Percentiles rank a stretch among this genome's conserved stretches.
phyloP scores from a whole-genome alignment of 1,139 yeast genomes.

The Pichia inconspicua region DNA sequence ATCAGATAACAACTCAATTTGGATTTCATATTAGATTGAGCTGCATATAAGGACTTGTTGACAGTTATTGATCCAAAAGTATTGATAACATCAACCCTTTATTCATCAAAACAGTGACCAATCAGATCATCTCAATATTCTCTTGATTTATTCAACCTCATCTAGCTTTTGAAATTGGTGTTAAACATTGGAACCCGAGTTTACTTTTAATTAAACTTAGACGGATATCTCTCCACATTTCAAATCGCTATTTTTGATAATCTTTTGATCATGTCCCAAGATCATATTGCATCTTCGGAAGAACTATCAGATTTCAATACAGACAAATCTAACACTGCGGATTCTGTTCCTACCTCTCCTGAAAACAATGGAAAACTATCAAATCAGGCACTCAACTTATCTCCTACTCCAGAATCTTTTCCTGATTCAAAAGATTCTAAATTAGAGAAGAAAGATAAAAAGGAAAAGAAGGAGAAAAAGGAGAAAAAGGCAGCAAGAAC shows the following conservation, averaged over 20 bases:
- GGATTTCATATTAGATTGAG: no score
- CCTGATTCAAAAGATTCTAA: conserved; percentile 2
- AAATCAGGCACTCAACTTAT: conserved; percentile 22
- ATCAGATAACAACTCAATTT: no score
- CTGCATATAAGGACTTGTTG: neutral
- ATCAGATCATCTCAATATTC: conserved; percentile 1
- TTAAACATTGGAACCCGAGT: conserved; percentile 30
- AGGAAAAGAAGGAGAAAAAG: conserved; percentile 22
- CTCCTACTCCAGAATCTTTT: neutral
- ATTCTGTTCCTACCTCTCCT: conserved; percentile 22
- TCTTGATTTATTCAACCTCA: conserved; percentile 8
- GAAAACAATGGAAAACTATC: conserved; percentile 25
- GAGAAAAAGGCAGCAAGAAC: conserved; percentile 25
- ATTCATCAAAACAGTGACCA: conserved; percentile 1
- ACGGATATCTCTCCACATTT: conserved; percentile 29
- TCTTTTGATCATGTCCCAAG: conserved; percentile 8
- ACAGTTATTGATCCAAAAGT: neutral
- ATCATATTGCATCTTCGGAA: conserved; percentile 16
- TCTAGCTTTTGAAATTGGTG: conserved; percentile 26
- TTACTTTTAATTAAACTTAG: conserved; percentile 20
- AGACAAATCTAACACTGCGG: conserved; percentile 10
- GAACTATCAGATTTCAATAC: conserved; percentile 23
- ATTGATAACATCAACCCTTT: neutral
- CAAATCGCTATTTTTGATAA: conserved; percentile 9
- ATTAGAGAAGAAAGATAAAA: conserved; percentile 10